These are phyloP conservation scores for Pleurozium schreberi DNA, from an alignment of 225 moss, liverwort and hornwort genomes.

Conservation along the genomic window DNA sequence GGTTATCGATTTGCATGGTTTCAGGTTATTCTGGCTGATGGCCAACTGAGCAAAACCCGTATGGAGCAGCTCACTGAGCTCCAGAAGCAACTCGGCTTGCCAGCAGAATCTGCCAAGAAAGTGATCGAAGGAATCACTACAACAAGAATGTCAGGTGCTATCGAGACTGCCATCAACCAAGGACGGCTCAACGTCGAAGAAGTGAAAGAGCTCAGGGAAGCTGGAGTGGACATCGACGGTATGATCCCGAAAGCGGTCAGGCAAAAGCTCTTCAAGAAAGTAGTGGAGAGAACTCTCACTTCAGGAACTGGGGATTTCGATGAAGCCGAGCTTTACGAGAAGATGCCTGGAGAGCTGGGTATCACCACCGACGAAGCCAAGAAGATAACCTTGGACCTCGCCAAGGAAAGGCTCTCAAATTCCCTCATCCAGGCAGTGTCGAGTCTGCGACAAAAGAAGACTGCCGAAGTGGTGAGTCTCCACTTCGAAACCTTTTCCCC, in stretches of 20 bases:
- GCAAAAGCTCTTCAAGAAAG: slow-evolving; percentile 89
- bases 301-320: slow-evolving; percentile 87
- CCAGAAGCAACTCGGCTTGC: slow-evolving; percentile 89
- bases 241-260: slow-evolving; percentile 82
- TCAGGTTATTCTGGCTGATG: slow-evolving; percentile 94
- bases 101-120: slow-evolving; percentile 81
- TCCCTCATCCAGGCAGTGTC: slow-evolving; percentile 89
- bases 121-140: slow-evolving; percentile 86
- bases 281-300: slow-evolving; percentile 76
- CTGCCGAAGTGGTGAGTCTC: slow-evolving; percentile 63
- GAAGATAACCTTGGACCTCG: slow-evolving; percentile 67
- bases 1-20: not conserved
- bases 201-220: slow-evolving; percentile 82
- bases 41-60: slow-evolving; percentile 81
- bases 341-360: slow-evolving; percentile 79
- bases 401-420: slow-evolving; percentile 67
- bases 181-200: slow-evolving; percentile 82
- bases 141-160: slow-evolving; percentile 91
- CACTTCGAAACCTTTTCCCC: not conserved
- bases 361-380: slow-evolving; percentile 48
- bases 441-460: slow-evolving; percentile 81
- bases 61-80: slow-evolving; percentile 92
- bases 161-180: slow-evolving; percentile 97
- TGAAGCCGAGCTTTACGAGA: slow-evolving; percentile 69
- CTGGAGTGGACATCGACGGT: slow-evolving; percentile 84